Percentiles rank a stretch among this genome's conserved stretches.
Conservation (phyloP, 352 stramenopile genomes). For the Globisporangium radiosum region DNA sequence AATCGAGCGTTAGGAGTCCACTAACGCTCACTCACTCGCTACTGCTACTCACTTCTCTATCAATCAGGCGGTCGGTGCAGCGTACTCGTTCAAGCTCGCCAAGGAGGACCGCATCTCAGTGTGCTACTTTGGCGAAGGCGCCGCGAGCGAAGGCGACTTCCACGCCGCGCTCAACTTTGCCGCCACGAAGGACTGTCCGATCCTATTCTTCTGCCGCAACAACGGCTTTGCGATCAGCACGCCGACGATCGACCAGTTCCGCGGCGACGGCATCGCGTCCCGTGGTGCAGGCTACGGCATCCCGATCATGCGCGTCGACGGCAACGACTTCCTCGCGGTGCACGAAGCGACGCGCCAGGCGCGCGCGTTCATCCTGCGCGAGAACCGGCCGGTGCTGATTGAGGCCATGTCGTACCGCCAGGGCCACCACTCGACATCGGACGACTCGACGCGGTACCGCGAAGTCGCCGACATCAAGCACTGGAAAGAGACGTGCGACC, state of each 20-base stretch:
- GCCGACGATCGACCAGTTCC: constrained; percentile 93
- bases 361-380: constrained; percentile 84
- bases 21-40: not conserved
- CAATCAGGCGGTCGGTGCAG: constrained; percentile 90
- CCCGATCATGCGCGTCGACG: constrained; percentile 95
- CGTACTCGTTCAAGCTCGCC: constrained; percentile 94
- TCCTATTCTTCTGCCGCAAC: constrained; percentile 98
- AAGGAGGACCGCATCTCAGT: constrained; percentile 89
- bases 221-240: constrained; percentile 99
- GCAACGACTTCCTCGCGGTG: constrained; percentile 97
- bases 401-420: constrained; percentile 98
- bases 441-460: constrained; percentile 97
- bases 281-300: constrained; percentile 95
- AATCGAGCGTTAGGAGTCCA: not conserved
- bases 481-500: constrained; percentile 86
- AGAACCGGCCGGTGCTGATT: constrained; percentile 92
- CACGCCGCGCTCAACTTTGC: constrained; percentile 97
- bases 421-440: constrained; percentile 97
- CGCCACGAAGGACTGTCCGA: constrained; percentile 91
- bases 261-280: constrained; percentile 94
- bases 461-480: constrained; percentile 89
- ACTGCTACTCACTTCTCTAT: not conserved
- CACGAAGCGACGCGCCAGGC: constrained; percentile 89
- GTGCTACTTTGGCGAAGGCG: constrained; percentile 97
- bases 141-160: constrained; percentile 96